These are phyloP conservation scores for Tricholoma matsutake DNA, from an alignment of 768 basidiomycete genomes.

Conservation along the genomic window DNA sequence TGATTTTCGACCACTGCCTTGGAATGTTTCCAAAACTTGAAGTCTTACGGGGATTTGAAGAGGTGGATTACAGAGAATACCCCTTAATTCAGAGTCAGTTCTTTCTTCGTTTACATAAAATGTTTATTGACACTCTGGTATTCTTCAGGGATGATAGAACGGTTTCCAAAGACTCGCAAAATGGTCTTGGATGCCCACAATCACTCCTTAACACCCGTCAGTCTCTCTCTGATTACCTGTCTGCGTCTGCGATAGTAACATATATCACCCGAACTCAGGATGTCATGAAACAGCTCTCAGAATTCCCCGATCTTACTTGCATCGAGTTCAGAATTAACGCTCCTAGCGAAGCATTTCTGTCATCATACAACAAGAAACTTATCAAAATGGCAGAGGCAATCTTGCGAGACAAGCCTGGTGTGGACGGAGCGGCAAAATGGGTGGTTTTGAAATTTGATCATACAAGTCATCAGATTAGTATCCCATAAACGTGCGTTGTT, in stretches of 20 bases:
- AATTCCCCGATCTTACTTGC: background rate
- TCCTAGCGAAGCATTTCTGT: background rate
- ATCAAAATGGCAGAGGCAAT: background rate
- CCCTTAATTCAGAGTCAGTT: background rate
- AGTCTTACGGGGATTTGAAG: slow-evolving; percentile 1
- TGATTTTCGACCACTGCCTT: background rate
- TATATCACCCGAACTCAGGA: background rate
- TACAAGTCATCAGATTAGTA: background rate
- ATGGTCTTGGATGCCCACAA: background rate
- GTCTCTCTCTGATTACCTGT: background rate
- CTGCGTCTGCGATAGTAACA: background rate
- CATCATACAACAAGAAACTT: background rate
- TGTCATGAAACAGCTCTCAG: background rate
- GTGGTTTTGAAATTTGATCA: background rate
- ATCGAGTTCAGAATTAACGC: background rate
- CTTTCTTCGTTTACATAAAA: background rate
- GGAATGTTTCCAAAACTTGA: background rate
- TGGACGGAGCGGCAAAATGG: background rate
- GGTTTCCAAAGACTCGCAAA: background rate
- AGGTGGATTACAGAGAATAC: background rate
- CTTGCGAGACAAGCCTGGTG: background rate
- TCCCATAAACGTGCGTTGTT: background rate
- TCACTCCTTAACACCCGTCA: background rate
- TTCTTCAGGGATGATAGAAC: background rate
- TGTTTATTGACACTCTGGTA: background rate